phyloP scores from a whole-genome alignment of 2,329 filamentous ascomycete species.

The Hymenotorrendiella dingleyae region DNA sequence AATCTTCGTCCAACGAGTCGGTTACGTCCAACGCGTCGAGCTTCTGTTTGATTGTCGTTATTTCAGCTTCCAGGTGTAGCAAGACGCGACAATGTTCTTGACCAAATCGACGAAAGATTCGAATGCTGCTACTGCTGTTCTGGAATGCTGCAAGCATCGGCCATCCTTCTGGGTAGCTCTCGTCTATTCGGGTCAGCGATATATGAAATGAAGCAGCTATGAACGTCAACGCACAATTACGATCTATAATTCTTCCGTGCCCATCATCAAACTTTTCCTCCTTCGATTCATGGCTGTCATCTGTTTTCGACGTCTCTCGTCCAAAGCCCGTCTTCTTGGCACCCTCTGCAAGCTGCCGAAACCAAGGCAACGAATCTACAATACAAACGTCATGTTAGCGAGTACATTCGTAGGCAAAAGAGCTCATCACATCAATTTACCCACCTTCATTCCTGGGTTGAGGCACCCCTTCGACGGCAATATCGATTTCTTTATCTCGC shows the following conservation, averaged over 20 bases:
- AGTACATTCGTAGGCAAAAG: too few relatives aligned
- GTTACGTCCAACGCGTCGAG: slow-evolving; percentile 6
- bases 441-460: too few relatives aligned
- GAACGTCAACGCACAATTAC: neutral
- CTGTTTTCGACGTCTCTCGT: too few relatives aligned
- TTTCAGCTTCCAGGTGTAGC: slow-evolving; percentile 10
- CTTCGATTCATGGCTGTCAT: too few relatives aligned
- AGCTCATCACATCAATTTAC: too few relatives aligned
- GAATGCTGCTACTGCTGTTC: slow-evolving; percentile 6
- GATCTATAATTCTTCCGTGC: neutral
- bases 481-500: too few relatives aligned
- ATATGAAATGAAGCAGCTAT: too few relatives aligned
- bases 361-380: too few relatives aligned
- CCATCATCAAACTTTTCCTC: neutral
- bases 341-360: too few relatives aligned
- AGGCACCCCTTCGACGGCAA: too few relatives aligned
- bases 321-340: too few relatives aligned
- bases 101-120: slow-evolving; percentile 13
- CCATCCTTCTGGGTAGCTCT: slow-evolving; percentile 8
- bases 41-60: slow-evolving; percentile 6
- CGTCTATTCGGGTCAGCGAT: neutral
- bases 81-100: slow-evolving; percentile 10
- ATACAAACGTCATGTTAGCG: too few relatives aligned
- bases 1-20: neutral
- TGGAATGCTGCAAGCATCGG: slow-evolving; percentile 12